Conservation (phyloP, 768 basidiomycete genomes). For the Mycena albidolilacea region DNA sequence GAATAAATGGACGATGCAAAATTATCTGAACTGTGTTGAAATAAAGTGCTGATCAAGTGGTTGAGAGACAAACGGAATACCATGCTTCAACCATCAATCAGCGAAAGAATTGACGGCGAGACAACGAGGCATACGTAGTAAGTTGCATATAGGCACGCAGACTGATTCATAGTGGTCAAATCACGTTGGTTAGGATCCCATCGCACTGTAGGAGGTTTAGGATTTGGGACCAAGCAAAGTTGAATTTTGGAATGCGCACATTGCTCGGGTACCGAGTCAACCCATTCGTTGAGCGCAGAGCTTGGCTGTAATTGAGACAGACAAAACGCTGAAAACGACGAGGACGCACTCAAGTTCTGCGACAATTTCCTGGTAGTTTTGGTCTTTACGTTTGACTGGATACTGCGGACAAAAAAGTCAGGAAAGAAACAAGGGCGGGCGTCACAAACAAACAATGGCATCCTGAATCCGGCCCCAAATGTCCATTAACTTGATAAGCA, state of each 20-base stretch:
- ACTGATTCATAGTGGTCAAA: constrained; percentile 68
- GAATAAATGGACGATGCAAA: constrained; percentile 85
- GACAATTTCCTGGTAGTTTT: constrained; percentile 61
- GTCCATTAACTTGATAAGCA: constrained; percentile 61
- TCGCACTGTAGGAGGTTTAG: constrained; percentile 53
- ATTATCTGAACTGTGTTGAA: constrained; percentile 75
- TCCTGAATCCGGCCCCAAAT: constrained; percentile 59
- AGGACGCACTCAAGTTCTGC: constrained; percentile 68
- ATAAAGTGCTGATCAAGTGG: neutral
- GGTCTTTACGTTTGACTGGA: constrained; percentile 54
- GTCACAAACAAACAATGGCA: constrained; percentile 55
- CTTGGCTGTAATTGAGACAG: neutral
- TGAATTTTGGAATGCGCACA: constrained; percentile 51
- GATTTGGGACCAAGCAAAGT: neutral
- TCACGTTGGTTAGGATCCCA: constrained; percentile 68
- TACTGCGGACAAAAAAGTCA: constrained; percentile 46
- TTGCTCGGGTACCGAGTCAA: constrained; percentile 74
- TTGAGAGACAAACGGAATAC: neutral
- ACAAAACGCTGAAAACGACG: neutral
- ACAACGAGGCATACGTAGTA: constrained; percentile 47
- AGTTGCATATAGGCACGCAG: constrained; percentile 65
- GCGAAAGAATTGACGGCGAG: neutral
- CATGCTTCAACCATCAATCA: constrained; percentile 23
- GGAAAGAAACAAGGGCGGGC: constrained; percentile 4
- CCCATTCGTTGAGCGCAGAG: constrained; percentile 80